Percentiles rank a stretch among this genome's conserved stretches.
Conservation (phyloP, 805 yeast genomes). For the Barnettozyma californica region DNA sequence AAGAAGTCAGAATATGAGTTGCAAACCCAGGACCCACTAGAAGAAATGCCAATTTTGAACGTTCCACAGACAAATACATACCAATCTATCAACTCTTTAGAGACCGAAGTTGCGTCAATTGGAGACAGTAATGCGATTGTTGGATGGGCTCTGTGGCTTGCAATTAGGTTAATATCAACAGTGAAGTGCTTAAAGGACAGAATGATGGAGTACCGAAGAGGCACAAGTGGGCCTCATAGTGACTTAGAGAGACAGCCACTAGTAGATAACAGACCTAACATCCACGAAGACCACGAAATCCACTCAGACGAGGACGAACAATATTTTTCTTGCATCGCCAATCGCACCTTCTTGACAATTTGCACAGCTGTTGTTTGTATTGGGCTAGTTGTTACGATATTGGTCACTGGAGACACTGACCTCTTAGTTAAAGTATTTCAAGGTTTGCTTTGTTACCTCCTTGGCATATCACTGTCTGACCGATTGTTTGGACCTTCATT, state of each 20-base stretch:
- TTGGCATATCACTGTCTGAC: constrained; percentile 9
- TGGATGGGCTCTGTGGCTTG: neutral
- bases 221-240: neutral
- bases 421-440: constrained; percentile 14
- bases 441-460: constrained; percentile 18
- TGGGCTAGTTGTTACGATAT: constrained; percentile 6
- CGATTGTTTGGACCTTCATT: constrained; percentile 16
- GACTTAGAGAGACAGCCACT: constrained; percentile 18
- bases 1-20: constrained; percentile 8
- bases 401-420: constrained; percentile 17
- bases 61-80: neutral
- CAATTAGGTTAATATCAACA: neutral
- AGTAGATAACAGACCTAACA: neutral
- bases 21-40: neutral
- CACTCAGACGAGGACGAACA: constrained; percentile 1
- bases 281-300: neutral
- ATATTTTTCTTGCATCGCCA: constrained; percentile 4
- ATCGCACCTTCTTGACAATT: constrained; percentile 2
- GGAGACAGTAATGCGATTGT: neutral
- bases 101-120: neutral
- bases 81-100: neutral
- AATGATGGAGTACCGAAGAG: neutral
- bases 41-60: neutral
- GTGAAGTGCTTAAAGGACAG: neutral
- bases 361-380: constrained; percentile 2